Conservation (phyloP, 2,329 filamentous ascomycete genomes). For the Alternaria arbusti region DNA sequence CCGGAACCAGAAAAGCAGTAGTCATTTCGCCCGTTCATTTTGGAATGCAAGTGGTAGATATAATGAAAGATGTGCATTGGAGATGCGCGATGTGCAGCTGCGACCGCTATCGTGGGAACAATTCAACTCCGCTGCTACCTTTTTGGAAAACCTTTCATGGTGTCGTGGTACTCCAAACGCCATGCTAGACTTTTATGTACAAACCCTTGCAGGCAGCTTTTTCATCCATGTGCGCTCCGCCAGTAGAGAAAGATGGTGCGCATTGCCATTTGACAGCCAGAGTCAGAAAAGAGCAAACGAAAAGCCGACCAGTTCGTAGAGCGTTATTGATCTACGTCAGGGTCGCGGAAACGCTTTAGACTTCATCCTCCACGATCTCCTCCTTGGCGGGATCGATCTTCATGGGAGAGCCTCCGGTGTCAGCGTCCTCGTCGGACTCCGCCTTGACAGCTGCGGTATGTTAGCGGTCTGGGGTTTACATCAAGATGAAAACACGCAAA, state of each 20-base stretch:
- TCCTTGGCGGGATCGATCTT: slow-evolving; percentile 3
- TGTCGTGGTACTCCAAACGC: background rate
- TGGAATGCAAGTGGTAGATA: background rate
- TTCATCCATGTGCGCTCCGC: background rate
- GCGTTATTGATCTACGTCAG: background rate
- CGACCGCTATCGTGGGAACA: background rate
- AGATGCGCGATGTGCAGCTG: background rate
- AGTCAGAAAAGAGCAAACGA: background rate
- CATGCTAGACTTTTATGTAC: background rate
- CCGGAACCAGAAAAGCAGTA: no score
- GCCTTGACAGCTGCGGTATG: slow-evolving; percentile 15
- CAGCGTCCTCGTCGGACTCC: slow-evolving; percentile 6
- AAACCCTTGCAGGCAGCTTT: background rate
- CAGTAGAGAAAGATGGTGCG: no score
- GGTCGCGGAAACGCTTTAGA: slow-evolving; percentile 8
- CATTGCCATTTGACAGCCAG: background rate
- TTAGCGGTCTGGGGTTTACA: background rate
- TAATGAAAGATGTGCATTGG: background rate
- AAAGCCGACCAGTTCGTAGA: background rate
- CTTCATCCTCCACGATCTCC: slow-evolving; percentile 16
- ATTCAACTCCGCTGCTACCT: background rate
- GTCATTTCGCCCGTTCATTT: no score
- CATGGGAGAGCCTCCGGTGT: background rate
- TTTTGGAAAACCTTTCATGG: background rate
- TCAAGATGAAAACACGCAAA: background rate